These are phyloP conservation scores for Silene noctiflora DNA, from an alignment of 179 eudicot genomes.

Conservation along the genomic window DNA sequence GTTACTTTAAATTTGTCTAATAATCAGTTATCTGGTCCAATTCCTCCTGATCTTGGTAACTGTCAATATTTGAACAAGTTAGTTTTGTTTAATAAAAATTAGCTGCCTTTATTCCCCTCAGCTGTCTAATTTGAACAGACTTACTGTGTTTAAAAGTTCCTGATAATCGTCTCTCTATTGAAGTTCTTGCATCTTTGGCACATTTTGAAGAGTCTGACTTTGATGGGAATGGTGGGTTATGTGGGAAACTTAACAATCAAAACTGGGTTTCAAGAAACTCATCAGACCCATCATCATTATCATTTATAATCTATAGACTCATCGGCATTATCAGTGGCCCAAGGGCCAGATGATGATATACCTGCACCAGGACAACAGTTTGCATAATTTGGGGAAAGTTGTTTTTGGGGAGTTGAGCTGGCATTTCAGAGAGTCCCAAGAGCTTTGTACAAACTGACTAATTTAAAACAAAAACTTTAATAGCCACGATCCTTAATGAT, in stretches of 20 bases:
- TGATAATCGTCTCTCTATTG: constrained; percentile 47
- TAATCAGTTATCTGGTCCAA: constrained; percentile 51
- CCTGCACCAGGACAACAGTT: constrained; percentile 63
- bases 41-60: constrained; percentile 53
- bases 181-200: constrained; percentile 38
- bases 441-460: too few relatives aligned
- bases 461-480: not conserved
- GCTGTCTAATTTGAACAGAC: constrained; percentile 51
- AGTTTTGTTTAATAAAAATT: constrained; percentile 44
- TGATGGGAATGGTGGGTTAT: constrained; percentile 59
- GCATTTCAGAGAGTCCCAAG: constrained; percentile 70
- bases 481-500: not conserved
- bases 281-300: too few relatives aligned
- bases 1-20: constrained; percentile 60
- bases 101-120: constrained; percentile 53
- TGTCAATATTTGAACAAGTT: constrained; percentile 63
- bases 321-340: constrained; percentile 47
- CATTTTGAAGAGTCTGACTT: constrained; percentile 31
- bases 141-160: constrained; percentile 49
- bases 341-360: constrained; percentile 52
- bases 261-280: too few relatives aligned
- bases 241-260: too few relatives aligned
- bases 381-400: constrained; percentile 91
- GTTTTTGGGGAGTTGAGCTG: constrained; percentile 95
- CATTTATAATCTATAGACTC: constrained; percentile 40